Conservation (phyloP, 2,329 filamentous ascomycete species). For the Epichloe sibirici region DNA sequence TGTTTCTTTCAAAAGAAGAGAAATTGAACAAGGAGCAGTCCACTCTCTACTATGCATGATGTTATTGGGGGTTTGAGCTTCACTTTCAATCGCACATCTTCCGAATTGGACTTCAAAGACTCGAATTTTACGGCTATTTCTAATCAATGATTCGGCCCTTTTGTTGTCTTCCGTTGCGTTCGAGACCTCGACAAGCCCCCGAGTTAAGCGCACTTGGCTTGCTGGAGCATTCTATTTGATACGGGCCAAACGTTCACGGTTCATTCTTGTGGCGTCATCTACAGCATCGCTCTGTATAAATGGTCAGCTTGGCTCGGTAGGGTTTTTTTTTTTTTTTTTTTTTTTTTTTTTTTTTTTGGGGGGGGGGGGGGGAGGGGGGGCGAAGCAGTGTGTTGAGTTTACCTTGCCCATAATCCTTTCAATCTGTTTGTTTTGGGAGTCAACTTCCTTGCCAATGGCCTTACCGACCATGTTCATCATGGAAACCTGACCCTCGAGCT, state of each 20-base stretch:
- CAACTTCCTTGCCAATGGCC: slow-evolving; percentile 64
- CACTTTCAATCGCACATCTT: too few relatives aligned
- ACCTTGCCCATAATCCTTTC: slow-evolving; percentile 70
- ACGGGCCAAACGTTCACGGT: slow-evolving; percentile 57
- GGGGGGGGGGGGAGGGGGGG: too few relatives aligned
- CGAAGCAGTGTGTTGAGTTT: slow-evolving; percentile 13
- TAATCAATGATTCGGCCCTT: too few relatives aligned
- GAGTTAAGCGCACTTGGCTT: not conserved
- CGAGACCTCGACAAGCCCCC: not conserved
- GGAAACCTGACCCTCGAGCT: slow-evolving; percentile 58
- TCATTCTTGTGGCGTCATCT: slow-evolving; percentile 70
- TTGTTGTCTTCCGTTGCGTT: too few relatives aligned
- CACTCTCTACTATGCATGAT: not conserved
- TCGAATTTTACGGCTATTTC: not conserved
- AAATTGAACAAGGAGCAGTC: not conserved
- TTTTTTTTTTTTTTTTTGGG: not conserved
- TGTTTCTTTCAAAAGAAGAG: not conserved
- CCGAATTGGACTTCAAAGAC: not conserved
- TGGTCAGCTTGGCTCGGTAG: slow-evolving; percentile 15
- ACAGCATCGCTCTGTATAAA: slow-evolving; percentile 62
- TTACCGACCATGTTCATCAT: slow-evolving; percentile 62
- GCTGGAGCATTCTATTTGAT: slow-evolving; percentile 27
- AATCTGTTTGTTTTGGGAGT: slow-evolving; percentile 63
- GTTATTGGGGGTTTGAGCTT: not conserved
- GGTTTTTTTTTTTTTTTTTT: not conserved